These are phyloP conservation scores for Eimeria sp. DNA, from an alignment of 169 alveolate genomes.

Conservation along the genomic window DNA sequence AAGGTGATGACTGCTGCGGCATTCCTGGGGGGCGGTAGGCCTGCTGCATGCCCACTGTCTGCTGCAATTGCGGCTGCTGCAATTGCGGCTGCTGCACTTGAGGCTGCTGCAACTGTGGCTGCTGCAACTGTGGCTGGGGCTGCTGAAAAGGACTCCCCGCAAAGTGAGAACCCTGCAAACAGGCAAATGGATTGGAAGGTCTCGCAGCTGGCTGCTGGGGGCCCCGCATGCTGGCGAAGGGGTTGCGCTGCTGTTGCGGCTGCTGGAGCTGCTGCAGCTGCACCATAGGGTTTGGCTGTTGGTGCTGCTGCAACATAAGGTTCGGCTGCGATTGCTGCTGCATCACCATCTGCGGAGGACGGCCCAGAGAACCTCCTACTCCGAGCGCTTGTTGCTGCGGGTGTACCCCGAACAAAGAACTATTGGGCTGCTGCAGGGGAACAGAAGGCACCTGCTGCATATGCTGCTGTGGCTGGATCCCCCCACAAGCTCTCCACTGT, in stretches of 20 bases:
- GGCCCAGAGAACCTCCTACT: slow-evolving; percentile 33
- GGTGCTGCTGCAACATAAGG: slow-evolving; percentile 42
- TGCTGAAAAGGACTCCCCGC: slow-evolving; percentile 65
- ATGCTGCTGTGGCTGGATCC: slow-evolving; percentile 56
- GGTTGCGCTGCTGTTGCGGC: slow-evolving; percentile 63
- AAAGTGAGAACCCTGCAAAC: slow-evolving; percentile 38
- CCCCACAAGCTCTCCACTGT: slow-evolving; percentile 42
- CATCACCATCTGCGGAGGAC: slow-evolving; percentile 65
- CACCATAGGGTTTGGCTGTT: slow-evolving; percentile 38
- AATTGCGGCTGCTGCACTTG: slow-evolving; percentile 1
- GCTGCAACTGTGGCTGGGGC: slow-evolving; percentile 44
- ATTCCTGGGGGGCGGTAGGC: slow-evolving; percentile 28
- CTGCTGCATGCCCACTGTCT: slow-evolving; percentile 61
- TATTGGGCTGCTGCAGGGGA: slow-evolving; percentile 52
- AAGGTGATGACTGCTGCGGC: slow-evolving; percentile 20
- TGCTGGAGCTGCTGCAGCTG: slow-evolving; percentile 48
- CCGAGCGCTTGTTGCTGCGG: slow-evolving; percentile 54
- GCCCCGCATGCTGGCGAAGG: slow-evolving; percentile 72
- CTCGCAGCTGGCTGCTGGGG: slow-evolving; percentile 67
- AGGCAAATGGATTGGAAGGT: slow-evolving; percentile 63
- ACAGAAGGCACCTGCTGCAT: slow-evolving; percentile 23
- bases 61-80: slow-evolving; percentile 54
- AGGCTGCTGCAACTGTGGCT: slow-evolving; percentile 41
- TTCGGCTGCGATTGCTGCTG: slow-evolving; percentile 47
- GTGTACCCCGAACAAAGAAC: slow-evolving; percentile 43